Conservation (phyloP, 2,329 filamentous ascomycete species). For the Pseudonectria foliicola region DNA sequence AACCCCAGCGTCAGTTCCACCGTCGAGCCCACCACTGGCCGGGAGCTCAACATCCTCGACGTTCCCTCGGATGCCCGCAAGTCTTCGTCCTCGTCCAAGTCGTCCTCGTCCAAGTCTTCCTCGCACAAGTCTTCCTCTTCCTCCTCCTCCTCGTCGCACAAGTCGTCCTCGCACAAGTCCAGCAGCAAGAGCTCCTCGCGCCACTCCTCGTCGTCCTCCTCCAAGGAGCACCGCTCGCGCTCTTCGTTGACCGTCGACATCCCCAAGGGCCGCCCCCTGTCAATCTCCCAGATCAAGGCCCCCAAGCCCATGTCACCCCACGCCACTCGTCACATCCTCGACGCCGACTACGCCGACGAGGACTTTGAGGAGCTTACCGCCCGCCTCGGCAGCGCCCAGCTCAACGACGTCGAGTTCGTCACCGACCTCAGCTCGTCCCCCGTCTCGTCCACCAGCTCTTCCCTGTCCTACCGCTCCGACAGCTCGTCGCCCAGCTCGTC, state of each 20-base stretch:
- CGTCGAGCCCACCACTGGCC: conserved; percentile 92
- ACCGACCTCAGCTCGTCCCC: conserved; percentile 50
- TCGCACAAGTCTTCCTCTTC: conserved; percentile 28
- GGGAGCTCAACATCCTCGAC: conserved; percentile 95
- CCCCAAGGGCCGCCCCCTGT: conserved; percentile 82
- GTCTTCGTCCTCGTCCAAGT: conserved; percentile 36
- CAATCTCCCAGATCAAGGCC: conserved; percentile 80
- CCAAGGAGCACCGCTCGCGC: conserved; percentile 34
- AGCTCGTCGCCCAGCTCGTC: conserved; percentile 67
- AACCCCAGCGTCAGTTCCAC: conserved; percentile 86
- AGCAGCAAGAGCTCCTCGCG: conserved; percentile 33
- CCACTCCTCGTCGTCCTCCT: conserved; percentile 40
- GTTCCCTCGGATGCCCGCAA: conserved; percentile 54
- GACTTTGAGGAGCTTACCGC: conserved; percentile 72
- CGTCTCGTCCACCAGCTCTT: conserved; percentile 62
- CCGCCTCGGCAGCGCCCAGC: conserved; percentile 59
- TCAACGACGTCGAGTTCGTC: conserved; percentile 51
- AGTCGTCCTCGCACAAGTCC: conserved; percentile 32
- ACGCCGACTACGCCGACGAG: conserved; percentile 68
- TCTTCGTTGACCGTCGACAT: conserved; percentile 56
- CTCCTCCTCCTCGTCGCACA: conserved; percentile 22
- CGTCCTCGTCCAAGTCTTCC: conserved; percentile 36
- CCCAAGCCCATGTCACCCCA: conserved; percentile 85
- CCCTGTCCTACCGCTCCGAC: conserved; percentile 65
- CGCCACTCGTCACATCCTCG: conserved; percentile 80